Evolutionary conservation across 148 eudicot genomes (phyloP).

Genomic region (Camellia japonica): DNA sequence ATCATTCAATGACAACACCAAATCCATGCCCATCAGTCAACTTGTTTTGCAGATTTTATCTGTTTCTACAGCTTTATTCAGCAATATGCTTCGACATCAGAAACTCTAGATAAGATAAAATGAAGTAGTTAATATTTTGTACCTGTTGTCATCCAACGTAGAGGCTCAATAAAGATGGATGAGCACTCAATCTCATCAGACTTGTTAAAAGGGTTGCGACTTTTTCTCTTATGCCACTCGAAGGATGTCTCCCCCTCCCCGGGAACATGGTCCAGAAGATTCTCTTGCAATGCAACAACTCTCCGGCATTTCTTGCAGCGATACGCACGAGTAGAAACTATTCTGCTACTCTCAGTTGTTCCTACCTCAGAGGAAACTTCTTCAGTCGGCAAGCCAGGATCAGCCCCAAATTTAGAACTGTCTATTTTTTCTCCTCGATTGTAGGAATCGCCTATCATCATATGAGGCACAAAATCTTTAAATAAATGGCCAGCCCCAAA

Average conservation of each 20-base stretch:
- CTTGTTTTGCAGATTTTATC: no score
- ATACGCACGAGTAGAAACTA: conserved; percentile 47
- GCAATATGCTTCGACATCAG: not conserved
- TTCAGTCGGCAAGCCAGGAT: conserved; percentile 66
- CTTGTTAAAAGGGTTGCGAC: conserved; percentile 56
- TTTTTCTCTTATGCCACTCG: conserved; percentile 75
- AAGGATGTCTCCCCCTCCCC: conserved; percentile 92
- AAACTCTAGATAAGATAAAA: not conserved
- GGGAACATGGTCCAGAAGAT: conserved; percentile 77
- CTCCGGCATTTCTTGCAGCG: conserved; percentile 95
- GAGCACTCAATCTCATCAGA: conserved; percentile 74
- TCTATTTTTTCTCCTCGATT: conserved; percentile 77
- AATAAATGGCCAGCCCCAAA: not conserved
- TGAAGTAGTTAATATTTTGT: not conserved
- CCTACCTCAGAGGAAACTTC: conserved; percentile 39
- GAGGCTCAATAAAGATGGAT: conserved; percentile 84
- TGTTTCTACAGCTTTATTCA: not conserved
- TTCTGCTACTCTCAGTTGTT: conserved; percentile 22
- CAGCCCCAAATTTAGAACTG: conserved; percentile 74
- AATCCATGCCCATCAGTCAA: not conserved
- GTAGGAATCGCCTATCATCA: conserved; percentile 74
- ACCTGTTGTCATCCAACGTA: conserved; percentile 90
- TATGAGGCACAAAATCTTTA: not conserved
- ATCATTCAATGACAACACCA: not conserved
- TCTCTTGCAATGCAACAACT: conserved; percentile 71